Base-by-base conservation (phyloP, 768 basidiomycete genomes). In the Boletus sensibilis region DNA sequence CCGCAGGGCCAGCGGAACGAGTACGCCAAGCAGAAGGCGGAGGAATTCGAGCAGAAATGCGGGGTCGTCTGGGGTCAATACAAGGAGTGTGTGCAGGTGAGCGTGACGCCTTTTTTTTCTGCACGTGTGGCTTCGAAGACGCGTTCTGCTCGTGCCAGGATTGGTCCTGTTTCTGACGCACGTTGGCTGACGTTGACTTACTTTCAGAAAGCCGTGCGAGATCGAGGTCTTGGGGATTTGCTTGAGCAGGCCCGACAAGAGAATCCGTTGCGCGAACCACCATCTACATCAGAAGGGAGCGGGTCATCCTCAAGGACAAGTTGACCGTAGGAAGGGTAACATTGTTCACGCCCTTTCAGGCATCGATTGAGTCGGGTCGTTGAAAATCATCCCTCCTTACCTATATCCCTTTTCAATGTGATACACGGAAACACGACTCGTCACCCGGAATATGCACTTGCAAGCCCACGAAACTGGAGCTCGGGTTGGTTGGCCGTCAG, bases 31-130 rank as follows among this genome's bases (percentile, higher is more conserved):
- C 74, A 82, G 56, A 95, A 94, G 73, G 91, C 92, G 6, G 87
- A 88, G 40, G 91, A 96, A 70, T 96, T 94, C 68, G 87, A 98
- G 63, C 69, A 78, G 43, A 87, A 86, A 46, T 98, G 96, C 62
- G 95, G 94, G 10, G 82, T 78, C 61, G 72, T 92, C 16, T 98
- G 94, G 91, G 75, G 79, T 43, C 79, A 79, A 58, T 98, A 98
- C 72, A 85, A 85, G 58, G 75, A 73, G 3, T 98, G 95, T 69
- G 81, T 98, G 7, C 86, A 90, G 79, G 96, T 94, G 55, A 41
- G 86, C 75, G 7, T 20, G 21, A 31, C 25, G 5, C 55, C 2
- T 39, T 37, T 37, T 21, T 21, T 49, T 40, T 39, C 2, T 21
- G 5, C n/a, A 23, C 6, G 23, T 12, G 14, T 25, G 20, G 23